These are phyloP conservation scores for Aspergillus saccharolyticus DNA, from an alignment of 495 filamentous ascomycete genomes.

Conservation along the genomic window DNA sequence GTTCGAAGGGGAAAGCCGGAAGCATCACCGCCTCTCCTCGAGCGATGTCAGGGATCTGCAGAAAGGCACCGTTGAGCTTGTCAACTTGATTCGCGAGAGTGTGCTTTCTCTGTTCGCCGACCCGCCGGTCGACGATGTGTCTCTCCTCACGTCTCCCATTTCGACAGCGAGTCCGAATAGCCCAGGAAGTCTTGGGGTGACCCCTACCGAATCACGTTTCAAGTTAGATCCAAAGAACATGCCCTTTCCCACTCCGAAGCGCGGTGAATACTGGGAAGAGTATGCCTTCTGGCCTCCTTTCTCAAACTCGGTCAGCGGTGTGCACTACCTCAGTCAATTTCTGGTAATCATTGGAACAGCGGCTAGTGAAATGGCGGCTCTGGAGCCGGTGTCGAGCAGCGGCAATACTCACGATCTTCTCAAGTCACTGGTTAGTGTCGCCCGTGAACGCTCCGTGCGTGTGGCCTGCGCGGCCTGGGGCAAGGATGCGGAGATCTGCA, in stretches of 20 bases:
- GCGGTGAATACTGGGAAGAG: constrained; percentile 82
- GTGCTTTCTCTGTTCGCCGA: constrained; percentile 81
- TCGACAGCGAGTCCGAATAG: constrained; percentile 66
- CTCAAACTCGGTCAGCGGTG: constrained; percentile 82
- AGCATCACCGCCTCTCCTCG: constrained; percentile 75
- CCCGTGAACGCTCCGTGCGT: constrained; percentile 75
- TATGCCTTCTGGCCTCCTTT: constrained; percentile 96
- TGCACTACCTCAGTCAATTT: constrained; percentile 79
- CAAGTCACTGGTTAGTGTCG: constrained; percentile 63
- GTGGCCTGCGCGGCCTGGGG: constrained; percentile 84
- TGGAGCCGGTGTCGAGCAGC: constrained; percentile 57
- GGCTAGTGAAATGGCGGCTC: constrained; percentile 76
- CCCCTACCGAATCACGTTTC: constrained; percentile 62
- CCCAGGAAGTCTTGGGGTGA: constrained; percentile 48
- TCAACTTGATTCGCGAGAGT: constrained; percentile 73
- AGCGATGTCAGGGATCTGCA: constrained; percentile 68
- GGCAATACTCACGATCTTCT: constrained; percentile 59
- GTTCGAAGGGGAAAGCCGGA: constrained; percentile 74
- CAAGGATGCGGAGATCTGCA: constrained; percentile 81
- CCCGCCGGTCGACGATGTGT: constrained; percentile 84
- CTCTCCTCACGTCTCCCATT: constrained; percentile 73
- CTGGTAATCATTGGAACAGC: constrained; percentile 75
- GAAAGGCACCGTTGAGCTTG: constrained; percentile 71
- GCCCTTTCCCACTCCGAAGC: constrained; percentile 68
- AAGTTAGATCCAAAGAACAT: constrained; percentile 71